Evolutionary conservation across 768 basidiomycete species (phyloP), one percentile per base, ranked within the genome.

Genomic region (Macrolepiota albuminosa): DNA sequence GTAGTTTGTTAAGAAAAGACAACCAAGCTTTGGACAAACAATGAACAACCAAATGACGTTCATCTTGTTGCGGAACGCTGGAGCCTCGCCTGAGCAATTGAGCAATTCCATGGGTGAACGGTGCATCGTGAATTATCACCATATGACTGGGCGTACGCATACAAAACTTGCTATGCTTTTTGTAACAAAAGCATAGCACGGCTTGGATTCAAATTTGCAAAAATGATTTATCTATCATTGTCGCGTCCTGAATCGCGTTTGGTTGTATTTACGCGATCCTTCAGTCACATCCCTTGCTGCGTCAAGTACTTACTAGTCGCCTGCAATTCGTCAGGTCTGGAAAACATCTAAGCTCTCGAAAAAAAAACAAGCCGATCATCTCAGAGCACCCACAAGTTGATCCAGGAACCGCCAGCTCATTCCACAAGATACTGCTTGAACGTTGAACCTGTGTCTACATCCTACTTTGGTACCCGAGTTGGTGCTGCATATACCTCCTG

Each of bases 261-360:
- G 61, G 52, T 50, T 39, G 10, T 58, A 36, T 62, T 62, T 59
- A 63, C 60, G 63, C 61, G 63, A 58, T 54, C 26, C 24, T 24
- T 39, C 13, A 37, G 52, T 18, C 21, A 37, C 40, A 26, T 48
- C 16, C 43, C 5, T 18, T 9, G 4, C 29, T 31, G 29, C 29
- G 42, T n/a, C 9, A 29, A 47, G 26, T 6, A 18, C 29, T 3
- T 6, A 18, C 29, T 3, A 29, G 34, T 6, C 24, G 24, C 45
- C 40, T 24, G 29, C 37, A 13, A 43, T 6, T 33, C n/a, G 40
- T 33, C 46, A 31, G 11, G 14, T 16, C 36, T 26, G 33, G 51
- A 37, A 26, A 9, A 21, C 24, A 53, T 18, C 8, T 39, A 10
- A 39, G 39, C 21, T 6, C 3, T 1, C 39, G 4, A 4, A 14